Evolutionary conservation across 345 rosid genomes (phyloP).

Genomic region (Dipteronia dyeriana): DNA sequence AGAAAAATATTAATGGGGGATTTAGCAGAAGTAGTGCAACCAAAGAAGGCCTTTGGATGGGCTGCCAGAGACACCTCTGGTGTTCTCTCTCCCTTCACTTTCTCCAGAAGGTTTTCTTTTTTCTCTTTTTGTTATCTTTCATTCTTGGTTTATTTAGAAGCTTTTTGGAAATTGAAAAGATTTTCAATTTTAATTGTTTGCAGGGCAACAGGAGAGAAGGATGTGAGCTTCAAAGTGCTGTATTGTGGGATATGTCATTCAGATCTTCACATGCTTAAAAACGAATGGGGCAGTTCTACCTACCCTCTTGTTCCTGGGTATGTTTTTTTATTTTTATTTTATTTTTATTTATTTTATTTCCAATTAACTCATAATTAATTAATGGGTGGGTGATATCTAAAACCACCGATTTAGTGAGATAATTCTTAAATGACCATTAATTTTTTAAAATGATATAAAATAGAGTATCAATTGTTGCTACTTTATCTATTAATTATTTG

Average conservation of each 20-base stretch:
- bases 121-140: too few species aligned
- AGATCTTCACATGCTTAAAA: slow-evolving; percentile 36
- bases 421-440: too few species aligned
- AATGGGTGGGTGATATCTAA: too few species aligned
- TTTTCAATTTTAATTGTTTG: background rate
- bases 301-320: slow-evolving; percentile 52
- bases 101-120: slow-evolving; percentile 52
- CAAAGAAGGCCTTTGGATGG: slow-evolving; percentile 50
- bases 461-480: too few species aligned
- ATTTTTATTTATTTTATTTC: too few species aligned
- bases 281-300: slow-evolving; percentile 44
- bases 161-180: too few species aligned
- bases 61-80: slow-evolving; percentile 65
- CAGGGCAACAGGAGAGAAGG: slow-evolving; percentile 33
- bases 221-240: slow-evolving; percentile 38
- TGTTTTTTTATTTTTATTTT: too few species aligned
- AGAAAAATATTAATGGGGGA: slow-evolving; percentile 13
- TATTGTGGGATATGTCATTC: slow-evolving; percentile 52
- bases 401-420: too few species aligned
- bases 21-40: slow-evolving; percentile 29
- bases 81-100: slow-evolving; percentile 57
- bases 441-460: too few species aligned
- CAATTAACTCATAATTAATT: too few species aligned
- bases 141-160: too few species aligned
- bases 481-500: too few species aligned